Conservation (phyloP, 176 grass and related monocot genomes). For the Zoysia pacifica region DNA sequence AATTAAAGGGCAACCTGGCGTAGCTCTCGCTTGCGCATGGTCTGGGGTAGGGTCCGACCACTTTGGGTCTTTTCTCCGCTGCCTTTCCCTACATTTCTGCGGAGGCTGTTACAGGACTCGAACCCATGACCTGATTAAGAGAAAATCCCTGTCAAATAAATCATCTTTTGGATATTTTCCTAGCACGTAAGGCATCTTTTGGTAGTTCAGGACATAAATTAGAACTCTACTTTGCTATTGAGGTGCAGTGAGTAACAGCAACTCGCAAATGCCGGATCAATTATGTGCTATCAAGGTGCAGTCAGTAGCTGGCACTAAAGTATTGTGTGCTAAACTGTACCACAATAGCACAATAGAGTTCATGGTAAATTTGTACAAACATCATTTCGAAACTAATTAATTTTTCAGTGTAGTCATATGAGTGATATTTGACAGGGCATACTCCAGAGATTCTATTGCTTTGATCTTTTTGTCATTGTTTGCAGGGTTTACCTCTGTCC, state of each 20-base stretch:
- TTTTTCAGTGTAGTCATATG: not conserved
- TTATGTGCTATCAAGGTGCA: not conserved
- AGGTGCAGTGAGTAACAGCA: not conserved
- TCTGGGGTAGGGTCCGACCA: no score
- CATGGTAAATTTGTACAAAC: not conserved
- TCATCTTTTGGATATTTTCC: not conserved
- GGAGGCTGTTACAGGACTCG: no score
- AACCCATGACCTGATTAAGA: no score
- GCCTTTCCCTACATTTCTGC: no score
- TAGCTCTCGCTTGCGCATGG: no score
- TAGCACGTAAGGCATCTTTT: not conserved
- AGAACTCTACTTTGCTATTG: not conserved
- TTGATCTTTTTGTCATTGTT: conserved; percentile 24
- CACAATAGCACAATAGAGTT: no score
- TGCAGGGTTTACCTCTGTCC: conserved; percentile 74
- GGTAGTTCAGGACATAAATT: not conserved
- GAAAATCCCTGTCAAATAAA: conserved; percentile 2
- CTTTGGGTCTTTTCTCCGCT: no score
- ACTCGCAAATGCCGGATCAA: not conserved
- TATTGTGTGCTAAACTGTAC: not conserved
- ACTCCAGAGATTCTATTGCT: conserved; percentile 2
- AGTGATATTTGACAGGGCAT: not conserved
- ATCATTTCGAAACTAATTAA: not conserved
- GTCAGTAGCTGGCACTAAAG: not conserved
- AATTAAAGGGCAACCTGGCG: not conserved